These are phyloP conservation scores for Ophiosphaerella narmari DNA, from an alignment of 2,329 filamentous ascomycete species.

Conservation along the genomic window DNA sequence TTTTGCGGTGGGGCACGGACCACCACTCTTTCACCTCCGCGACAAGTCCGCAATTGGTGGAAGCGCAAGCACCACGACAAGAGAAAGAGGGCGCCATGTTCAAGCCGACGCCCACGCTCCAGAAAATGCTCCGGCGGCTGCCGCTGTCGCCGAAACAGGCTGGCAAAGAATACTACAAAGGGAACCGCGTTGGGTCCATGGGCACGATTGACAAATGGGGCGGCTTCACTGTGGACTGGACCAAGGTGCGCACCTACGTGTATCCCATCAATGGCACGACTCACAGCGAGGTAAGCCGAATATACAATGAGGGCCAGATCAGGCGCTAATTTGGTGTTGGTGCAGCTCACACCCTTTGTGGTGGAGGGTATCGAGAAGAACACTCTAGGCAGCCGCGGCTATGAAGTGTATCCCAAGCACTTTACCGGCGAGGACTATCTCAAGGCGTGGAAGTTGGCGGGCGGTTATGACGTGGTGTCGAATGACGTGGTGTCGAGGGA, in stretches of 20 bases:
- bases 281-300: slow-evolving; percentile 42
- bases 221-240: slow-evolving; percentile 81
- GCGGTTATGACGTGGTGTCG: slow-evolving; percentile 35
- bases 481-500: neutral
- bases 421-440: slow-evolving; percentile 42
- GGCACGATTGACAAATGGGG: slow-evolving; percentile 83
- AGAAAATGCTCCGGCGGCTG: slow-evolving; percentile 72
- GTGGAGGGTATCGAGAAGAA: slow-evolving; percentile 60
- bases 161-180: slow-evolving; percentile 96
- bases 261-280: slow-evolving; percentile 71
- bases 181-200: slow-evolving; percentile 85
- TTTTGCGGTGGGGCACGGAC: slow-evolving; percentile 18
- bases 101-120: slow-evolving; percentile 69
- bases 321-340: too few relatives aligned
- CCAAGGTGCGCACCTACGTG: slow-evolving; percentile 88
- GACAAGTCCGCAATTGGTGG: slow-evolving; percentile 19
- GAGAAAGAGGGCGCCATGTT: slow-evolving; percentile 54
- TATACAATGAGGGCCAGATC: too few relatives aligned
- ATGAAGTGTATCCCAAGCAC: slow-evolving; percentile 27
- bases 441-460: slow-evolving; percentile 38
- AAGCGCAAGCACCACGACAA: too few relatives aligned
- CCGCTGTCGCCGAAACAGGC: slow-evolving; percentile 90
- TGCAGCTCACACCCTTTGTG: slow-evolving; percentile 79
- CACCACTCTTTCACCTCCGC: slow-evolving; percentile 15
- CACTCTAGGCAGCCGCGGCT: slow-evolving; percentile 10